Evolutionary conservation across 805 yeast genomes (phyloP).

Genomic region (Lipomyces japonicus): DNA sequence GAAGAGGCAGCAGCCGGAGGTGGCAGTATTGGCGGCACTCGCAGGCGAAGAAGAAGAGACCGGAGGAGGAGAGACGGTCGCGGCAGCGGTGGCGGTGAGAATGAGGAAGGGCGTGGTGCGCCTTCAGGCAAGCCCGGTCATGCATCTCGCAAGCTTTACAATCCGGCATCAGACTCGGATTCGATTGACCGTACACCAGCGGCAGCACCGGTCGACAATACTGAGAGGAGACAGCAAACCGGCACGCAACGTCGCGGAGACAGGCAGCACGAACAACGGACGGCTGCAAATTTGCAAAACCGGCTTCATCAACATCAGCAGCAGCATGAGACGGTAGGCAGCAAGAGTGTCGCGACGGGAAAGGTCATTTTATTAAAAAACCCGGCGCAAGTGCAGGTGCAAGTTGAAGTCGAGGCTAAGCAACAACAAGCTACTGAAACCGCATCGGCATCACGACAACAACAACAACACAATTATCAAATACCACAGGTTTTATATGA

Average conservation of each 20-base stretch:
- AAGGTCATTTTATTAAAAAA: too few species aligned
- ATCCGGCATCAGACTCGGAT: slow-evolving; percentile 11
- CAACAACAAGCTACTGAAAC: too few species aligned
- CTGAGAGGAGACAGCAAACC: not conserved
- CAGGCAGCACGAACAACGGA: too few species aligned
- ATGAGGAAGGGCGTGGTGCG: not conserved
- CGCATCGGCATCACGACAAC: too few species aligned
- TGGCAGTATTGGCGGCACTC: not conserved
- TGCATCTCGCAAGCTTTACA: slow-evolving; percentile 6
- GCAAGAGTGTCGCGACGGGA: too few species aligned
- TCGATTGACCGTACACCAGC: not conserved
- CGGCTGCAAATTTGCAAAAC: too few species aligned
- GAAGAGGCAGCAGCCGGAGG: not conserved
- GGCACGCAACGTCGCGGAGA: slow-evolving; percentile 1
- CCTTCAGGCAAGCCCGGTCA: not conserved
- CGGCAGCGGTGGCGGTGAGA: not conserved
- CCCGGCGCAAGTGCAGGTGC: too few species aligned
- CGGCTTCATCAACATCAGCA: too few species aligned
- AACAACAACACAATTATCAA: too few species aligned
- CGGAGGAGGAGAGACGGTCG: slow-evolving; percentile 6
- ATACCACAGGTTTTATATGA: slow-evolving; percentile 4
- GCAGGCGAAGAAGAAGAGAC: slow-evolving; percentile 9
- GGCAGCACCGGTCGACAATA: not conserved
- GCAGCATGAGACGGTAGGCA: too few species aligned
- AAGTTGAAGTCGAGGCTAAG: too few species aligned